Conservation (phyloP, 176 grass and related monocot genomes). For the Oryza australiensis region DNA sequence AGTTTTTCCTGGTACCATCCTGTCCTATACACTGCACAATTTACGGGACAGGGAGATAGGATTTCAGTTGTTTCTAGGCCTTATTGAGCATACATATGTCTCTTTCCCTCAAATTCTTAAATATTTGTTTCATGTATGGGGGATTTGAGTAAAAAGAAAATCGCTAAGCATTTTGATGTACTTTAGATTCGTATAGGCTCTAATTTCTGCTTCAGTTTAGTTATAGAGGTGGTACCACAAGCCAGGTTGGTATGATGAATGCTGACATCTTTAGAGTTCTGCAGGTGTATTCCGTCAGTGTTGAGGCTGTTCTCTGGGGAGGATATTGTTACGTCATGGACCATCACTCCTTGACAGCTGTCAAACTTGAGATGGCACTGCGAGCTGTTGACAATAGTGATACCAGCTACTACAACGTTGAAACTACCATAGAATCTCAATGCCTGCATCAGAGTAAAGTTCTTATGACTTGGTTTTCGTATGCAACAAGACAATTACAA, state of each 20-base stretch:
- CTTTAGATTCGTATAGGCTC: slow-evolving; percentile 7
- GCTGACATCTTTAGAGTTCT: slow-evolving; percentile 96
- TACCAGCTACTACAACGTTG: slow-evolving; percentile 84
- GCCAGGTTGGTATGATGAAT: slow-evolving; percentile 86
- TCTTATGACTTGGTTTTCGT: slow-evolving; percentile 25
- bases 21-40: slow-evolving; percentile 13
- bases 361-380: slow-evolving; percentile 99
- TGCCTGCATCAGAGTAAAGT: slow-evolving; percentile 69
- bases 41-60: slow-evolving; percentile 25
- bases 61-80: slow-evolving; percentile 36
- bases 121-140: neutral
- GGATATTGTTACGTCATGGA: slow-evolving; percentile 86
- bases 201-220: slow-evolving; percentile 16
- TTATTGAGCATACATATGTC: slow-evolving; percentile 23
- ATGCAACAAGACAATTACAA: slow-evolving; percentile 14
- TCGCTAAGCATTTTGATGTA: slow-evolving; percentile 10
- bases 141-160: slow-evolving; percentile 21
- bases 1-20: slow-evolving; percentile 9
- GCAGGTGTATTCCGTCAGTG: slow-evolving; percentile 98
- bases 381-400: slow-evolving; percentile 95
- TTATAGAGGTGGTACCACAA: slow-evolving; percentile 61
- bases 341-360: slow-evolving; percentile 81
- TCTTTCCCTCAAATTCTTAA: slow-evolving; percentile 22
- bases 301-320: slow-evolving; percentile 85
- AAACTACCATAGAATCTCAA: slow-evolving; percentile 94